phyloP scores from a whole-genome alignment of 164 flowering plant species.

The Buxus sempervirens region DNA sequence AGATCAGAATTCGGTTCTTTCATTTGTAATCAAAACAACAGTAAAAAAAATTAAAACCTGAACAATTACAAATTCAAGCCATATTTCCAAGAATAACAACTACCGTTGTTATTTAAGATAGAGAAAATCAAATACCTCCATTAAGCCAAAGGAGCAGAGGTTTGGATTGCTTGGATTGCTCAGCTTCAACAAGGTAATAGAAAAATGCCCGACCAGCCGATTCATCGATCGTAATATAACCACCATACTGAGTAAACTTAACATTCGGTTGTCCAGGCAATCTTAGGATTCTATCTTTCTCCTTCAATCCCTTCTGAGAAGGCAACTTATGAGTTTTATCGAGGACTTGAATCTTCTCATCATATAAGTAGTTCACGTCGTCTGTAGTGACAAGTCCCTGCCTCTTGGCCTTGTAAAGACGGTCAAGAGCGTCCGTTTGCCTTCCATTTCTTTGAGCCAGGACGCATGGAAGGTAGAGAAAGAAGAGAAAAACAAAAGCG shows the following conservation, averaged over 20 bases:
- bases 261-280: conserved; percentile 68
- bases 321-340: neutral
- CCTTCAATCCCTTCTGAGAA: conserved; percentile 39
- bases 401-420: conserved; percentile 16
- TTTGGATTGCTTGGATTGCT: conserved; percentile 7
- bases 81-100: no score
- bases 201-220: conserved; percentile 53
- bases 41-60: no score
- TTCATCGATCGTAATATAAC: conserved; percentile 61
- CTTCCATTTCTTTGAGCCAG: conserved; percentile 7
- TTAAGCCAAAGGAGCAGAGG: conserved; percentile 90
- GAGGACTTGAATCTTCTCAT: conserved; percentile 9
- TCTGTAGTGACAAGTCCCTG: conserved; percentile 8
- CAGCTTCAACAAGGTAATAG: conserved; percentile 69
- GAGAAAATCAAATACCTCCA: conserved; percentile 45
- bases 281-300: conserved; percentile 43
- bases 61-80: no score
- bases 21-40: no score
- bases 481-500: neutral
- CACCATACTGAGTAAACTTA: conserved; percentile 60
- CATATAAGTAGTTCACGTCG: conserved; percentile 21
- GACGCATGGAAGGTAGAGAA: conserved; percentile 10
- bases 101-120: neutral
- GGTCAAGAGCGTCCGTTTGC: conserved; percentile 20
- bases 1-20: no score